A percentile compares a stretch with the other conserved stretches of the same genome.
phyloP scores from a whole-genome alignment of 2,329 filamentous ascomycete species.

The Ophiostoma perfectum region DNA sequence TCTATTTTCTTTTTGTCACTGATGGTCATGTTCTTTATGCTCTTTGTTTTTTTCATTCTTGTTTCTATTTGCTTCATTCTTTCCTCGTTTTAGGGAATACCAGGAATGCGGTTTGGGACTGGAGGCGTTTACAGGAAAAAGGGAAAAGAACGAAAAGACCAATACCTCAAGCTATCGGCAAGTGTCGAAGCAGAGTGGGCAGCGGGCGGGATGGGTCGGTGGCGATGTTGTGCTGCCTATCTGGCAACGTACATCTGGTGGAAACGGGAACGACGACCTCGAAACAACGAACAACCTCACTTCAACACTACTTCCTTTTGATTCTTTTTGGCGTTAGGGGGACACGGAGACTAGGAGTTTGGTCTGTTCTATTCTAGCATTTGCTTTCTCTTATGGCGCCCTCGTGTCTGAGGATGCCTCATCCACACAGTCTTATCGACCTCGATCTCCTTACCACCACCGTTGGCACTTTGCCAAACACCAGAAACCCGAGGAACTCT shows the following conservation, averaged over 20 bases:
- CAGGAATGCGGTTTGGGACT: neutral
- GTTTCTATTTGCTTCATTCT: neutral
- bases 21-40: neutral
- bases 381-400: too few relatives aligned
- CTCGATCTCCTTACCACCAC: too few relatives aligned
- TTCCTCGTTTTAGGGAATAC: neutral
- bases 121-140: constrained; percentile 8
- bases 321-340: too few relatives aligned
- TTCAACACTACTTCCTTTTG: neutral
- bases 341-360: too few relatives aligned
- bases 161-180: neutral
- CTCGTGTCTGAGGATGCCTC: neutral
- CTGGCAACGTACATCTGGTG: neutral
- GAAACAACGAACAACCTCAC: neutral
- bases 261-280: neutral
- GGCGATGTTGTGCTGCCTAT: too few relatives aligned
- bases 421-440: neutral
- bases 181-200: neutral
- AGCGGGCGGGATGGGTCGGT: neutral
- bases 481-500: neutral
- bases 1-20: neutral
- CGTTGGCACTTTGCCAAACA: too few relatives aligned
- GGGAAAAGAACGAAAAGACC: neutral
- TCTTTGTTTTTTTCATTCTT: constrained; percentile 3
- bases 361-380: too few relatives aligned